A percentile compares a stretch with the other conserved stretches of the same genome.
Evolutionary conservation across 805 yeast genomes (phyloP).

Genomic region (Clavispora carvajalis): DNA sequence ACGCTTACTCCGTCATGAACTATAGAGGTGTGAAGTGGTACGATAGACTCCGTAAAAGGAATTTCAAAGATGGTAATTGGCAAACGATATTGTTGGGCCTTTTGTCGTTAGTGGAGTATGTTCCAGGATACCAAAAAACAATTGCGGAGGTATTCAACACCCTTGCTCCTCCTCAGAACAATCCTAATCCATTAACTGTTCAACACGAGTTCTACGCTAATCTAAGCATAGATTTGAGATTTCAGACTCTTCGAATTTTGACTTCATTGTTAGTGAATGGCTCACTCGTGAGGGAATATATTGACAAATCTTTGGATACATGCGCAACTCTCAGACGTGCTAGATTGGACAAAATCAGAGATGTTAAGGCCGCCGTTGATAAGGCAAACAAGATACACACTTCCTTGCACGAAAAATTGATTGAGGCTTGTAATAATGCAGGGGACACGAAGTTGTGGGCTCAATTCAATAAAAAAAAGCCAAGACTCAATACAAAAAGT

Average conservation of each 20-base stretch:
- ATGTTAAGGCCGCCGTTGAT: constrained; percentile 50
- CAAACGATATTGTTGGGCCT: constrained; percentile 71
- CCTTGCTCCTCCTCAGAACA: constrained; percentile 51
- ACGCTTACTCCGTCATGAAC: constrained; percentile 46
- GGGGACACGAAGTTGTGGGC: constrained; percentile 4
- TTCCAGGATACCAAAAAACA: constrained; percentile 47
- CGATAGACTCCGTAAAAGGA: constrained; percentile 66
- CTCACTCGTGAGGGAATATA: constrained; percentile 50
- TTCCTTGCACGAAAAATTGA: constrained; percentile 17
- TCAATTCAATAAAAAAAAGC: constrained; percentile 16
- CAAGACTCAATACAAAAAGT: constrained; percentile 23
- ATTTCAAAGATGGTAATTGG: constrained; percentile 84
- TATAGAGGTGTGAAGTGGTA: constrained; percentile 68
- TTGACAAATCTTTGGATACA: constrained; percentile 66
- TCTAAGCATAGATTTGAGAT: constrained; percentile 48
- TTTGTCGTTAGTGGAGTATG: constrained; percentile 53
- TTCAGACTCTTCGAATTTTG: constrained; percentile 56
- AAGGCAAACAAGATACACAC: constrained; percentile 35
- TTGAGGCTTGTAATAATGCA: constrained; percentile 8
- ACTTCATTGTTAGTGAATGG: constrained; percentile 60
- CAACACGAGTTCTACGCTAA: constrained; percentile 49
- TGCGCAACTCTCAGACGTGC: constrained; percentile 59
- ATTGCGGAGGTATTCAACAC: constrained; percentile 46
- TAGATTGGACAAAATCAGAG: constrained; percentile 60
- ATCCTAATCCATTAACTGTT: constrained; percentile 47